phyloP scores from a whole-genome alignment of 495 filamentous ascomycete genomes.

The Cairneyella variabilis region DNA sequence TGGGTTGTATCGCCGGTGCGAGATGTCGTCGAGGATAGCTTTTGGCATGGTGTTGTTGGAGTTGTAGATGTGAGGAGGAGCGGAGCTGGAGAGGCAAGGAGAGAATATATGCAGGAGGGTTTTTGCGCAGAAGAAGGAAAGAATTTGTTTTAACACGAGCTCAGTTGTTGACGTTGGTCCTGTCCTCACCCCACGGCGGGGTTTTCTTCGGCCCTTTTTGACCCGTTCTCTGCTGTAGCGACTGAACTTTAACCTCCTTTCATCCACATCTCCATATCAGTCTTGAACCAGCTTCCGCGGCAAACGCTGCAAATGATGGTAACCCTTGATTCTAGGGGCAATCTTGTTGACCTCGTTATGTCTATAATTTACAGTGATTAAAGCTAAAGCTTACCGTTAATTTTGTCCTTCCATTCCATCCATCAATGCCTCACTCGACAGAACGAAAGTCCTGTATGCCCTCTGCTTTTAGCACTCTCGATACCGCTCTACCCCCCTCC shows the following conservation, averaged over 20 bases:
- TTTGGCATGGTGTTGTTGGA: conserved; percentile 39
- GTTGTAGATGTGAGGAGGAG: not conserved
- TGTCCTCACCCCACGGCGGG: too few relatives aligned
- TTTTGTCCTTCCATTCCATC: too few relatives aligned
- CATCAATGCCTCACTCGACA: too few relatives aligned
- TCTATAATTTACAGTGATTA: too few relatives aligned
- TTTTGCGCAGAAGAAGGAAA: not conserved
- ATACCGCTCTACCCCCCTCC: too few relatives aligned
- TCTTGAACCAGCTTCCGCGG: too few relatives aligned
- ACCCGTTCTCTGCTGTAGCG: not conserved
- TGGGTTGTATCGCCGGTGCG: conserved; percentile 91
- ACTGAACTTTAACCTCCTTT: not conserved
- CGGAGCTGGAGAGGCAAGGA: not conserved
- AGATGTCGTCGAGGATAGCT: conserved; percentile 90
- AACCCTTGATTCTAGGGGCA: too few relatives aligned
- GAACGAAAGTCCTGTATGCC: too few relatives aligned
- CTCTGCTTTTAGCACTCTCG: too few relatives aligned
- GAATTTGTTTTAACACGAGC: not conserved
- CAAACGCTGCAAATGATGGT: too few relatives aligned
- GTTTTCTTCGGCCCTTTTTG: not conserved
- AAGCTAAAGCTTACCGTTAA: too few relatives aligned
- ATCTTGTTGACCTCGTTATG: too few relatives aligned
- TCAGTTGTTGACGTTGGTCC: not conserved
- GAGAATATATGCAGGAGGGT: not conserved
- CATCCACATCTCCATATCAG: not conserved